A percentile compares a stretch with the other conserved stretches of the same genome.
phyloP scores from a whole-genome alignment of 2,329 filamentous ascomycete genomes.

The Hypoxylon sp. region DNA sequence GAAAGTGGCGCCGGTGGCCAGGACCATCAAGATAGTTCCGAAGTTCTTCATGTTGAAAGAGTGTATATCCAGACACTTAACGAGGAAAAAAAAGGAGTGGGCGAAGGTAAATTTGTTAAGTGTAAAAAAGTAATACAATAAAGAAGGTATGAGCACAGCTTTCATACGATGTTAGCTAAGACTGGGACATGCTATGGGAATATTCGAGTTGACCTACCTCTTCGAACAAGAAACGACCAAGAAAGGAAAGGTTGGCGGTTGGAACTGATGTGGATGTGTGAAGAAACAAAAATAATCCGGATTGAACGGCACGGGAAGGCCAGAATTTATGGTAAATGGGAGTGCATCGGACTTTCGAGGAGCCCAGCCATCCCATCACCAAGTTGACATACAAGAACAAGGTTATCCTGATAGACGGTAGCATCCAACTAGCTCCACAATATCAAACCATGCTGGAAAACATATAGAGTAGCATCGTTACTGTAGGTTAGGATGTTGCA shows the following conservation, averaged over 20 bases:
- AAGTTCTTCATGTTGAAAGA: conserved; percentile 60
- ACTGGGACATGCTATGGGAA: conserved; percentile 4
- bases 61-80: conserved; percentile 43
- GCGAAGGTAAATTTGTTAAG: conserved; percentile 40
- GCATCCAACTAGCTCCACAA: conserved; percentile 29
- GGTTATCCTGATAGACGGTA: conserved; percentile 31
- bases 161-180: conserved; percentile 44
- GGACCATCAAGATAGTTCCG: conserved; percentile 56
- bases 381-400: conserved; percentile 27
- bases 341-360: conserved; percentile 21
- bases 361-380: conserved; percentile 28
- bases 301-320: conserved; percentile 34
- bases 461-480: conserved; percentile 22
- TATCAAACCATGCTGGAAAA: conserved; percentile 26
- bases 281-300: conserved; percentile 32
- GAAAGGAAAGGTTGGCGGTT: conserved; percentile 44
- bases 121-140: conserved; percentile 45
- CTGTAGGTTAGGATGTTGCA: conserved; percentile 12
- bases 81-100: conserved; percentile 39
- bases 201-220: conserved; percentile 46
- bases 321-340: conserved; percentile 43
- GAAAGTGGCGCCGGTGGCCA: conserved; percentile 56
- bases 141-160: conserved; percentile 52
- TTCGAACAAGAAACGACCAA: conserved; percentile 45
- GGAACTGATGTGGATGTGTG: conserved; percentile 43